Base-by-base conservation (phyloP, 805 yeast species). In the Scheffersomyces lignosus region DNA sequence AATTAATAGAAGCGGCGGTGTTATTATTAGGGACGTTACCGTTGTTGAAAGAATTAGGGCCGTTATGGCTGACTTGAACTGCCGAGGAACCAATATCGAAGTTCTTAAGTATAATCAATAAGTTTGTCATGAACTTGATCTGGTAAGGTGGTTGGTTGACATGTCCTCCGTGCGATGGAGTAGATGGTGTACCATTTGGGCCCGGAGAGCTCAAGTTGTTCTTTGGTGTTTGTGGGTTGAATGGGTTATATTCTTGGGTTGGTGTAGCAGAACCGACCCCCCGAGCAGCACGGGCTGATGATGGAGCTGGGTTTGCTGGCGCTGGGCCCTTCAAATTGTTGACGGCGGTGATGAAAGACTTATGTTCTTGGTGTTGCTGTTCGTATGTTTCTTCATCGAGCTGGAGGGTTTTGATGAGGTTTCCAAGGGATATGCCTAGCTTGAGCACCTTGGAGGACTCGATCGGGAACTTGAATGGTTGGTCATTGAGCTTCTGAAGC, bases 341-440 rank as follows among this genome's bases (percentile, higher is more conserved):
- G 23, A 48, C 25, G 29, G 40, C 38, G 27, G 40, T 41, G 33
- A 45, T 17, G 26, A 47, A 44, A 30, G 42, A 29, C 27, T 39
- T 47, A 25, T 48, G 55, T 33, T 49, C 60, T 22, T 44, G 40
- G 29, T 51, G 54, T 37, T 56, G 65, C 33, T 56, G 60, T 15
- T 43, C 49, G 28, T 49, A 47, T 24, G 44, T 38, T 18, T 62
- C 66, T 40, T 65, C 62, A 40, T 69, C 73, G 17, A 50, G 37
- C 37, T 62, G 62, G 28, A 61, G 49, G 8, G 70, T 50, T 39
- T 64, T 65, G 28, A 67, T 40, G 23, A 68, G 49, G 44, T 66
- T 68, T 1, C 75, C 75, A 20, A 70, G 53, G 24, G 72, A 66
- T 18, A 70, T 66, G 14, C 70, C 69, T 22, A 70, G 46, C 46